Percentiles rank a stretch among this genome's conserved stretches.
These are phyloP conservation scores for Sambucus nigra DNA, from an alignment of 129 eudicot species.

Conservation along the genomic window DNA sequence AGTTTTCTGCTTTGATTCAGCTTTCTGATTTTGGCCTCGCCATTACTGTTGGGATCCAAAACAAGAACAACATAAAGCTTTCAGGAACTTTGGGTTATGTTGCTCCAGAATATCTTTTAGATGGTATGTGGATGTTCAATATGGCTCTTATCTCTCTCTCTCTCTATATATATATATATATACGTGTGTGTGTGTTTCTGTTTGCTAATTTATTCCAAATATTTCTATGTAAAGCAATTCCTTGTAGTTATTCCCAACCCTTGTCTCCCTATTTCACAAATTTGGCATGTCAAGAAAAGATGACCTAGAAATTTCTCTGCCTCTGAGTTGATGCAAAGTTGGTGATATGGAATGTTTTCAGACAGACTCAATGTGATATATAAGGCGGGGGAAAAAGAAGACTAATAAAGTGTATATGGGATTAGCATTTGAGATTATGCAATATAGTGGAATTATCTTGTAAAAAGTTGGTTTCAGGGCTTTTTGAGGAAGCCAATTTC, in stretches of 20 bases:
- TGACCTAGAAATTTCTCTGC: neutral
- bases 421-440: no score
- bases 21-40: constrained; percentile 90
- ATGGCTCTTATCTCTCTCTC: neutral
- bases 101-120: constrained; percentile 86
- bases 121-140: constrained; percentile 38
- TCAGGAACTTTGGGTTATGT: constrained; percentile 77
- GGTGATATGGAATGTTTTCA: neutral
- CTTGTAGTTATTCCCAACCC: no score
- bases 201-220: neutral
- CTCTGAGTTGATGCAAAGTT: neutral
- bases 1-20: constrained; percentile 29
- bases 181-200: neutral
- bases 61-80: constrained; percentile 52
- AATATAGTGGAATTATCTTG: no score
- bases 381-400: no score
- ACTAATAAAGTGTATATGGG: no score
- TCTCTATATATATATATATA: no score
- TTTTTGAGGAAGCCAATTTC: no score
- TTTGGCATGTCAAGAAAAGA: no score
- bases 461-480: no score
- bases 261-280: no score
- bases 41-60: constrained; percentile 39
- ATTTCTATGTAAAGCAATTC: no score
- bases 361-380: no score